Evolutionary conservation across 768 basidiomycete species (phyloP).

Genomic region (Steccherinum ochraceum): DNA sequence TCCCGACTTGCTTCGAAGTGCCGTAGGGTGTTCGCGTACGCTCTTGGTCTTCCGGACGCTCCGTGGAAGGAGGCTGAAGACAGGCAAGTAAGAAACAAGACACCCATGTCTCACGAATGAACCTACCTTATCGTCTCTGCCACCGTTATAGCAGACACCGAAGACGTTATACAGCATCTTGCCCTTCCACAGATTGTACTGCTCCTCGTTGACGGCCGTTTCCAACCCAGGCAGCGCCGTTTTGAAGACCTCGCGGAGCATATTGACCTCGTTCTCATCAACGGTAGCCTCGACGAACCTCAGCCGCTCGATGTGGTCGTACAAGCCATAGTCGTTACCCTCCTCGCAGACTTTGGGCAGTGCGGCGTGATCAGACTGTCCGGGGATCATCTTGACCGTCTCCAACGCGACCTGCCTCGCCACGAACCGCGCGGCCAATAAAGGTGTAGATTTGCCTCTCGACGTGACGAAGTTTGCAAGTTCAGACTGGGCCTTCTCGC

Average conservation of each 20-base stretch:
- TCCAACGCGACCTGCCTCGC: constrained; percentile 66
- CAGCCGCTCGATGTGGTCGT: constrained; percentile 73
- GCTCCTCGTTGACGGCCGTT: constrained; percentile 59
- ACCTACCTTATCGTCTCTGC: constrained; percentile 65
- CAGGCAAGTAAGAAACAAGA: not conserved
- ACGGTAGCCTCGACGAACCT: constrained; percentile 55
- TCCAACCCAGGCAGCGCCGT: constrained; percentile 68
- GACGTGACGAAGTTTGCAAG: constrained; percentile 52
- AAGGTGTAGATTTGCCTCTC: constrained; percentile 36
- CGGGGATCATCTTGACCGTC: constrained; percentile 45
- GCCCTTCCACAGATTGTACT: constrained; percentile 53
- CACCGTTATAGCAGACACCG: constrained; percentile 62
- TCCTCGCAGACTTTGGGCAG: constrained; percentile 33
- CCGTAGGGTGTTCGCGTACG: constrained; percentile 73
- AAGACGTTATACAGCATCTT: constrained; percentile 75
- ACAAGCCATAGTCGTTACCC: constrained; percentile 53
- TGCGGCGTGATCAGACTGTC: constrained; percentile 15
- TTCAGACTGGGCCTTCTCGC: constrained; percentile 53
- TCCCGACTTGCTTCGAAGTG: constrained; percentile 69
- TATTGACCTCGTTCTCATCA: constrained; percentile 39
- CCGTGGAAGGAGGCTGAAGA: constrained; percentile 41
- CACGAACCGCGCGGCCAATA: constrained; percentile 67
- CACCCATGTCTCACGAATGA: not conserved
- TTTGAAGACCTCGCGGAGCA: constrained; percentile 50
- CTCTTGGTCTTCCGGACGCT: constrained; percentile 65